phyloP scores from a whole-genome alignment of 345 rosid species.

The Brassica rapa region DNA sequence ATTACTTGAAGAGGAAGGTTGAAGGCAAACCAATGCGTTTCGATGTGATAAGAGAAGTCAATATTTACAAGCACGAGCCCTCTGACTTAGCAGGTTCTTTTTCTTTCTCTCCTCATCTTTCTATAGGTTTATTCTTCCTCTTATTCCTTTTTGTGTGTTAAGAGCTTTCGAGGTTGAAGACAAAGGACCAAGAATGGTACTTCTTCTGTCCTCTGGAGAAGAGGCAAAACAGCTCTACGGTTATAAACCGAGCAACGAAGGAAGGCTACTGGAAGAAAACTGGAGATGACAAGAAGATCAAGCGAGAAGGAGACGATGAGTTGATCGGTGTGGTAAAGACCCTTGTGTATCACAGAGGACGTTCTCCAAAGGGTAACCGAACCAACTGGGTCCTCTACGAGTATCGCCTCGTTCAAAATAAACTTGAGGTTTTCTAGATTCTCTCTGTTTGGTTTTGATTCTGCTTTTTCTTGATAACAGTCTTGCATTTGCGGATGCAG shows the following conservation, averaged over 20 bases:
- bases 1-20: conserved; percentile 7
- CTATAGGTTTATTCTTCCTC: neutral
- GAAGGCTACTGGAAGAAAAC: conserved; percentile 77
- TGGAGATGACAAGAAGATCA: conserved; percentile 58
- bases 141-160: neutral
- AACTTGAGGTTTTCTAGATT: conserved; percentile 39
- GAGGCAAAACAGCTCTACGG: conserved; percentile 32
- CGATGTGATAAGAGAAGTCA: neutral
- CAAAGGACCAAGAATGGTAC: conserved; percentile 80
- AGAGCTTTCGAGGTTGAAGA: conserved; percentile 62
- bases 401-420: conserved; percentile 57
- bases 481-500: conserved; percentile 30
- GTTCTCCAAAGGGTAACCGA: conserved; percentile 60
- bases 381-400: conserved; percentile 91
- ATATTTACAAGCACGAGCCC: conserved; percentile 59
- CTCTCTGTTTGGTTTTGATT: neutral
- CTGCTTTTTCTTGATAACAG: neutral
- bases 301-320: conserved; percentile 32
- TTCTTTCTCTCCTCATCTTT: neutral
- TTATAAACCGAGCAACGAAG: conserved; percentile 51
- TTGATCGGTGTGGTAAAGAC: conserved; percentile 67
- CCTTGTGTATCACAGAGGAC: conserved; percentile 64
- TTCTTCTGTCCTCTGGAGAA: conserved; percentile 48
- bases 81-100: conserved; percentile 62
- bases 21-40: neutral